Base-by-base conservation (phyloP, 2,329 filamentous ascomycete species). In the Rhynchosporium agropyri region DNA sequence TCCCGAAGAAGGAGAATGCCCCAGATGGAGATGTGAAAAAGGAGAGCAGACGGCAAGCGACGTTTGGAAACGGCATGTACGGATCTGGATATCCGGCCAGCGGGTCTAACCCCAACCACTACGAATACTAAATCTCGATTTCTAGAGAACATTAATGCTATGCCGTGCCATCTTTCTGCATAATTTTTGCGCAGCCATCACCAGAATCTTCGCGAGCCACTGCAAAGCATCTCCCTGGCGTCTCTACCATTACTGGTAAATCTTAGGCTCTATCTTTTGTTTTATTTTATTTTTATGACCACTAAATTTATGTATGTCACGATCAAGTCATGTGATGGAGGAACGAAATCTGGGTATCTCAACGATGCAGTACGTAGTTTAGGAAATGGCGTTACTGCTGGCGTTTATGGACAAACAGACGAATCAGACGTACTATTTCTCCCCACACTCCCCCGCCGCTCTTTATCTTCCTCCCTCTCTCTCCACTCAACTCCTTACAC, bases 31-130 rank as follows among this genome's bases (percentile, higher is more conserved):
- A 86, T 49, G 66, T 78, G 58, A 80, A 81, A 61, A 78, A 79
- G 66, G 81, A 84, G 65, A 79, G 75, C 64, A 79, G 83, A 64
- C 78, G 83, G 67, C 83, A 85, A 68, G 82, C 80, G 15, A 80
- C 79, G 1, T 84, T 84, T 70, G 81, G 81, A 15, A 74, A 72
- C 58, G 68, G 70, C 33, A 54, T 71, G 38, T 73, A 74, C 59
- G 68, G 68, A 50, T 68, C 69, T 50, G 67, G 67, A 54, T 67
- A 67, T 51, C 71, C 70, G 62, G 62, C 62, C 54, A 61, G 55
- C 31, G 62, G 60, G 43, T 62, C 67, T 58, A 62, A 66, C n/a
- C 50, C 65, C 20, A 20, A 20, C 20, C 20, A 20, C 20, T 59
- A 60, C 51, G 58, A 64, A 50, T 68, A 68, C 60, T 67, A 68